These are phyloP conservation scores for Trichoderma sp. DNA, from an alignment of 2,329 filamentous ascomycete genomes.

Conservation along the genomic window DNA sequence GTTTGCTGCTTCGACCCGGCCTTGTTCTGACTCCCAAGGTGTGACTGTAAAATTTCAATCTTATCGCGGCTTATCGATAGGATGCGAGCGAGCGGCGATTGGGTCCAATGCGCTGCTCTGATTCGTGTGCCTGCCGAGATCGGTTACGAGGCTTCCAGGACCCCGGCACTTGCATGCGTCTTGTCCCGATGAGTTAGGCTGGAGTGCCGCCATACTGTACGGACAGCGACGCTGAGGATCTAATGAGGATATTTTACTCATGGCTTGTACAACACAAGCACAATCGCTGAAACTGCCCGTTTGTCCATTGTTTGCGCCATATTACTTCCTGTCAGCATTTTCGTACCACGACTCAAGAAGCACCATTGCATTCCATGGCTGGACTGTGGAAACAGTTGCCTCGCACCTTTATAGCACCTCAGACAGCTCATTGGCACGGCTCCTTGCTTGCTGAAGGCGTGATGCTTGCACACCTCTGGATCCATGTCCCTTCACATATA, in stretches of 20 bases:
- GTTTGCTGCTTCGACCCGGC: not conserved
- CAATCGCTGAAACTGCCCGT: not conserved
- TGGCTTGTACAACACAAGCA: too few relatives aligned
- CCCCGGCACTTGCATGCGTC: slow-evolving; percentile 21
- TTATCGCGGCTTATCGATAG: slow-evolving; percentile 25
- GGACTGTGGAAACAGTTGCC: not conserved
- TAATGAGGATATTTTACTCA: not conserved
- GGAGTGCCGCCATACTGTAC: not conserved
- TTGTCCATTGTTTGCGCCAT: not conserved
- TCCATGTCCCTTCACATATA: not conserved
- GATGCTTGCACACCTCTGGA: slow-evolving; percentile 11
- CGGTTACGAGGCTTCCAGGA: slow-evolving; percentile 4
- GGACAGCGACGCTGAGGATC: not conserved
- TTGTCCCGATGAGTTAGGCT: not conserved
- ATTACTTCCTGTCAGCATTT: not conserved
- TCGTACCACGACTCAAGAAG: not conserved
- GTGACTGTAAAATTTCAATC: slow-evolving; percentile 22
- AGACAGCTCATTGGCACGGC: not conserved
- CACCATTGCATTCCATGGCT: not conserved
- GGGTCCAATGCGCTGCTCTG: not conserved
- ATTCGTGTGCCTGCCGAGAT: slow-evolving; percentile 24
- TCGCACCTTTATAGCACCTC: not conserved
- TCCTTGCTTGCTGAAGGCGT: not conserved
- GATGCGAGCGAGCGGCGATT: not conserved
- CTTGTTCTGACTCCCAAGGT: slow-evolving; percentile 11